Evolutionary conservation across 768 basidiomycete genomes (phyloP).

Genomic region (Rossbeevera mucosa): DNA sequence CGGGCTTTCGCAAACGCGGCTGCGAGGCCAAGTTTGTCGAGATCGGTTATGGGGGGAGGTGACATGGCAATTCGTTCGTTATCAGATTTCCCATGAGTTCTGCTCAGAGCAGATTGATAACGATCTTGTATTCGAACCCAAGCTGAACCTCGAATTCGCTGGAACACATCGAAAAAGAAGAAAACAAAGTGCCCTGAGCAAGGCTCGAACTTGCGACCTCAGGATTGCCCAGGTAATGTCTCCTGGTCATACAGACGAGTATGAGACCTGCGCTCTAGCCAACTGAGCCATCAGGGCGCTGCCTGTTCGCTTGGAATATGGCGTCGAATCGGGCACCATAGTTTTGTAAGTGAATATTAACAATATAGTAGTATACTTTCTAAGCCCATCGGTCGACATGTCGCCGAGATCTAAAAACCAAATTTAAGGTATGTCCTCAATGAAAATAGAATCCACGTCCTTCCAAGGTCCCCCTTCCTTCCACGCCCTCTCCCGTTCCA

Average conservation of each 20-base stretch:
- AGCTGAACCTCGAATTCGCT: background rate
- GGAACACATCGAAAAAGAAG: no score
- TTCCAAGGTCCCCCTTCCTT: conserved; percentile 46
- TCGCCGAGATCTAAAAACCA: background rate
- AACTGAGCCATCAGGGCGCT: conserved; percentile 51
- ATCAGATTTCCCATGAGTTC: background rate
- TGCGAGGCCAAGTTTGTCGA: conserved; percentile 31
- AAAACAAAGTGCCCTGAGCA: conserved; percentile 41
- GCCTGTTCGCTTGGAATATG: background rate
- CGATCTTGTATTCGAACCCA: background rate
- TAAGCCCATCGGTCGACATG: background rate
- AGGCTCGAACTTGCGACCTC: conserved; percentile 62
- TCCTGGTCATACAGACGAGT: conserved; percentile 33
- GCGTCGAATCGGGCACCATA: background rate
- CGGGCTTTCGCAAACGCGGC: conserved; percentile 40
- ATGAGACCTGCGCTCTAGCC: conserved; percentile 56
- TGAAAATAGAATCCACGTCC: conserved; percentile 78
- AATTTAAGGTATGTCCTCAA: conserved; percentile 43
- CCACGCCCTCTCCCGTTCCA: conserved; percentile 66
- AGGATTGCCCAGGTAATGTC: conserved; percentile 37
- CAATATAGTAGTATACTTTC: background rate
- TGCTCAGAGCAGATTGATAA: background rate
- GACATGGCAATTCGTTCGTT: background rate
- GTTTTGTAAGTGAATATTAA: background rate
- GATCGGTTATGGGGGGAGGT: background rate